Conservation (phyloP, 306 rosid species). For the Sindora glabra region DNA sequence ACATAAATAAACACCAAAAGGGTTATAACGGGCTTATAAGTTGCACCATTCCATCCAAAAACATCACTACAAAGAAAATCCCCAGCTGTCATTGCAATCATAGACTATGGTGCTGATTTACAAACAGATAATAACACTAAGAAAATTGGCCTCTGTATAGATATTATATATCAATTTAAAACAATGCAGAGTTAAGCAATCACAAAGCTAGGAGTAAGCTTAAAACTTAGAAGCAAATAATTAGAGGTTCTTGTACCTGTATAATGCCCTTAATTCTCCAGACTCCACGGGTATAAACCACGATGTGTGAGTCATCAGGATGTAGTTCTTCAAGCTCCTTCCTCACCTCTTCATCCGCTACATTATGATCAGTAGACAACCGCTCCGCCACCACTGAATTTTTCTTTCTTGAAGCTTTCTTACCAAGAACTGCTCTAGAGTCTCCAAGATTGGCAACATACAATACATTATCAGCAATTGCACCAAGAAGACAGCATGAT, state of each 20-base stretch:
- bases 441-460: conserved; percentile 92
- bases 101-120: too few species aligned
- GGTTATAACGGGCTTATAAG: too few species aligned
- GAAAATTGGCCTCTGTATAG: too few species aligned
- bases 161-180: too few species aligned
- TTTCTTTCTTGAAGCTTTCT: conserved; percentile 29
- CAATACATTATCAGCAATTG: conserved; percentile 61
- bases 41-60: too few species aligned
- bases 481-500: conserved; percentile 90
- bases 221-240: too few species aligned
- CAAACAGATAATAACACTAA: too few species aligned
- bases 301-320: conserved; percentile 82
- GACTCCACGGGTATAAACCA: conserved; percentile 70
- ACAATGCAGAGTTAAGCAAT: too few species aligned
- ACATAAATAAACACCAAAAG: too few species aligned
- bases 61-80: too few species aligned
- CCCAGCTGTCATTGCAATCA: too few species aligned
- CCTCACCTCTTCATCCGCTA: conserved; percentile 82
- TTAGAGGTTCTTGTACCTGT: conserved; percentile 72
- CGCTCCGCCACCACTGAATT: conserved; percentile 57
- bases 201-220: too few species aligned
- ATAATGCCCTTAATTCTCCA: conserved; percentile 98
- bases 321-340: conserved; percentile 85
- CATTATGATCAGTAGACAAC: conserved; percentile 89
- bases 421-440: conserved; percentile 88